phyloP scores from a whole-genome alignment of 2,329 filamentous ascomycete species.

The Aspergillus flavus region DNA sequence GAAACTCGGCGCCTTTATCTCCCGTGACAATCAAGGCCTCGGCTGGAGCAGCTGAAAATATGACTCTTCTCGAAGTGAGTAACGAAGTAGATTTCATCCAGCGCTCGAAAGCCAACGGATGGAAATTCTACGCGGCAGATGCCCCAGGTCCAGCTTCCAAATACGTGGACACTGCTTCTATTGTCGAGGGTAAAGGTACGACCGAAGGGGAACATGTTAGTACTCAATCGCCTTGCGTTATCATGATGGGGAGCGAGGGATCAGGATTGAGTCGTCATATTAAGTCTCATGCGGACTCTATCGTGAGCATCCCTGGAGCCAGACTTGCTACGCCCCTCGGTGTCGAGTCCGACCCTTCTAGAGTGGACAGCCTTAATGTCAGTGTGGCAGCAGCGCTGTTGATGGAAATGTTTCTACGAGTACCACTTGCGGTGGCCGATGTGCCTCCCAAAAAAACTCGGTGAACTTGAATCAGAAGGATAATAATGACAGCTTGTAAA shows the following conservation, averaged over 20 bases:
- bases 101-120: constrained; percentile 69
- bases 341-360: constrained; percentile 43
- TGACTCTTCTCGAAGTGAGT: constrained; percentile 71
- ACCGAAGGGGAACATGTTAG: constrained; percentile 44
- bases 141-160: constrained; percentile 39
- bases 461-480: neutral
- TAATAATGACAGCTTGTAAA: neutral
- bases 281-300: constrained; percentile 65
- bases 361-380: constrained; percentile 90
- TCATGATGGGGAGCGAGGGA: constrained; percentile 83
- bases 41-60: constrained; percentile 79
- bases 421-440: constrained; percentile 32
- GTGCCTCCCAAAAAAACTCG: constrained; percentile 19
- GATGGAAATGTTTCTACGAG: constrained; percentile 43
- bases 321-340: constrained; percentile 46
- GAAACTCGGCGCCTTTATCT: constrained; percentile 73
- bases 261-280: constrained; percentile 69
- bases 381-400: constrained; percentile 83
- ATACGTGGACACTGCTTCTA: constrained; percentile 23
- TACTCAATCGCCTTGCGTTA: constrained; percentile 65
- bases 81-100: constrained; percentile 71
- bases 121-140: constrained; percentile 80
- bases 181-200: constrained; percentile 37
- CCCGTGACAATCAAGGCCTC: constrained; percentile 83
- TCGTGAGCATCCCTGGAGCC: constrained; percentile 63